Evolutionary conservation across 768 basidiomycete species (phyloP).

Genomic region (Lactifluus volemus): DNA sequence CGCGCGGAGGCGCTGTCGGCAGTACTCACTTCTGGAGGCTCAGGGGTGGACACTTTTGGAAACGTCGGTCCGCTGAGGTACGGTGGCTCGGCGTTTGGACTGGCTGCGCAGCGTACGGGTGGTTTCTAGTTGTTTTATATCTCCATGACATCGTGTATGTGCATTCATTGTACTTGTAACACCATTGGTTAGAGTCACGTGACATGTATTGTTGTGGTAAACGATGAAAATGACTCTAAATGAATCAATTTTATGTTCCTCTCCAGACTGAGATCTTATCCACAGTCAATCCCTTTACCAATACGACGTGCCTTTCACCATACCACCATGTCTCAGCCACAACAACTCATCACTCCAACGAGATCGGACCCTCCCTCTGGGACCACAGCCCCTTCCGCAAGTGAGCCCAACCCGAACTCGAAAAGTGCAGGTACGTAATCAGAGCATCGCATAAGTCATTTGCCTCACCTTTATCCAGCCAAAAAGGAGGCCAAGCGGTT

Average conservation of each 20-base stretch:
- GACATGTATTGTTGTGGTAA: no score
- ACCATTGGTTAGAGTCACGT: no score
- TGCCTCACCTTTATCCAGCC: slow-evolving; percentile 31
- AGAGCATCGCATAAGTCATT: not conserved
- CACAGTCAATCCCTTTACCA: slow-evolving; percentile 20
- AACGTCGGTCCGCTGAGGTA: slow-evolving; percentile 17
- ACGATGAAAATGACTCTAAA: not conserved
- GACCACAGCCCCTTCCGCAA: not conserved
- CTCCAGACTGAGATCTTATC: slow-evolving; percentile 24
- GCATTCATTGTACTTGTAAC: not conserved
- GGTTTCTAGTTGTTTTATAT: not conserved
- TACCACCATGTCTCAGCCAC: slow-evolving; percentile 20
- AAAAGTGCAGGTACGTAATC: slow-evolving; percentile 34
- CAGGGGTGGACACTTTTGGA: slow-evolving; percentile 18
- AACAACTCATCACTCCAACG: not conserved
- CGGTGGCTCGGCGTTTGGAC: slow-evolving; percentile 8
- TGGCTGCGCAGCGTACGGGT: slow-evolving; percentile 7
- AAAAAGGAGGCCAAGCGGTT: slow-evolving; percentile 82
- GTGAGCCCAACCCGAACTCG: slow-evolving; percentile 22
- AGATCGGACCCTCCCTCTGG: slow-evolving; percentile 11
- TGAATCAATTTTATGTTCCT: not conserved
- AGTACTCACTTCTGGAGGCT: not conserved
- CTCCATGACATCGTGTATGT: not conserved
- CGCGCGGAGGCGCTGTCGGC: slow-evolving; percentile 8
- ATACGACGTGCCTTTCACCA: not conserved